Conservation (phyloP, 2,329 filamentous ascomycete genomes). For the Corynespora cassiicola region DNA sequence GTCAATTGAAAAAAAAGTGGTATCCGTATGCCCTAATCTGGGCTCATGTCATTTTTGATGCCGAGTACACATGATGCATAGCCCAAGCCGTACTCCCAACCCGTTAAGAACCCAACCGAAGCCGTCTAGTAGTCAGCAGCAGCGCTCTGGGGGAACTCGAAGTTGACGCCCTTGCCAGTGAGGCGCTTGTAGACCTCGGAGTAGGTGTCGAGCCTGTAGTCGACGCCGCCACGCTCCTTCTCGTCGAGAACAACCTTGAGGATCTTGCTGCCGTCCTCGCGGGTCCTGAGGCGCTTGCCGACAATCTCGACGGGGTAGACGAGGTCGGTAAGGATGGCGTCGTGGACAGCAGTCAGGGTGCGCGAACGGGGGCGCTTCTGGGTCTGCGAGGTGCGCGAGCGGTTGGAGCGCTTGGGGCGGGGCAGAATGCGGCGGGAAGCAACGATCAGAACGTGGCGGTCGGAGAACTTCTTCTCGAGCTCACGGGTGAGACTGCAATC, state of each 20-base stretch:
- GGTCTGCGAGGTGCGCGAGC: constrained; percentile 93
- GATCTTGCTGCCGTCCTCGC: constrained; percentile 98
- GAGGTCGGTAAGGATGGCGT: constrained; percentile 95
- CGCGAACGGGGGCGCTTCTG: constrained; percentile 99
- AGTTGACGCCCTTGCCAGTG: constrained; percentile 94
- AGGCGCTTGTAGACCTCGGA: constrained; percentile 98
- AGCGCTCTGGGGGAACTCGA: constrained; percentile 94
- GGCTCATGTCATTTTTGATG: constrained; percentile 48
- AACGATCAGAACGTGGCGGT: constrained; percentile 99
- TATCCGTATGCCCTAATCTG: constrained; percentile 40
- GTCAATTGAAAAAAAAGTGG: constrained; percentile 40
- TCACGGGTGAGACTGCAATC: constrained; percentile 88
- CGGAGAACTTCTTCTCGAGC: constrained; percentile 99
- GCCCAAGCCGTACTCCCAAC: constrained; percentile 46
- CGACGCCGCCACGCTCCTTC: constrained; percentile 99
- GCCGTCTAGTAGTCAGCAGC: constrained; percentile 78
- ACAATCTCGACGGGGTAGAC: constrained; percentile 99
- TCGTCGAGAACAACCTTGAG: constrained; percentile 99
- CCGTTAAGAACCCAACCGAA: constrained; percentile 36
- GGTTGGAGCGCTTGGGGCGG: constrained; percentile 97
- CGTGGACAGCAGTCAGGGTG: constrained; percentile 98
- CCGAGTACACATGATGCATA: constrained; percentile 47
- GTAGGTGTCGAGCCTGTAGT: constrained; percentile 99
- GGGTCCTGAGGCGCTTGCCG: constrained; percentile 97
- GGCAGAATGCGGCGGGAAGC: constrained; percentile 98